Base-by-base conservation (phyloP, 495 filamentous ascomycete genomes). In the Aspergillus affinis region DNA sequence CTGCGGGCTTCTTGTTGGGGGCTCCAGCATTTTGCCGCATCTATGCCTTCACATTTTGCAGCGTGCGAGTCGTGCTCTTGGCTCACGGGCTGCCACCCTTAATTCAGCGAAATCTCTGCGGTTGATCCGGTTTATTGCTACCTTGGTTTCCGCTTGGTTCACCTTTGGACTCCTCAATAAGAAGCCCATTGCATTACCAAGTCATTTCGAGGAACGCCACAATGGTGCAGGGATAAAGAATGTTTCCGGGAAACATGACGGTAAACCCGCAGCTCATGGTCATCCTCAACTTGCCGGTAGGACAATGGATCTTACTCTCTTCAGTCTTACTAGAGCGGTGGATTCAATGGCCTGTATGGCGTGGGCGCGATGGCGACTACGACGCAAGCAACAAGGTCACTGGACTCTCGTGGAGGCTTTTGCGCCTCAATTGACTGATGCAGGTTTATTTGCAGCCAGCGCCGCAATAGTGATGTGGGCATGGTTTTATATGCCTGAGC, bases 401-500 rank as follows among this genome's bases (percentile, higher is more conserved):
- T 84, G 85, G 82, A 81, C 82, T 27, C 59, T 65, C 56, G 72
- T 79, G 27, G 83, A 90, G 59, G 56, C 72, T 8, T 49, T 82
- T 30, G 65, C 86, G 36, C 80, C 84, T 7, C 74, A 71, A 18
- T 66, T 86, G 45, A 76, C 84, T 27, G 90, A 92, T 67, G 82
- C 90, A n/a, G 74, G 81, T 10, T 68, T 93, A 6, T 97, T 97
- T 69, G 85, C 90, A 19, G 65, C 82, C 55, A 93, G 88, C 62
- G 84, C 85, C 49, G 88, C 85, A n/a, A 73, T 91, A 3, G 86
- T 97, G 51, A 97, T 96, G 91, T 92, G 90, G 88, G 83, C 90
- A 19, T 96, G 90, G 90, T 87, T 96, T 65, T 96, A 93, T 76
- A 63, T 69, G 4, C 90, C 90, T 0, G 76, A 82, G 45, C 80